These are phyloP conservation scores for Lenwebbia sp. DNA, from an alignment of 345 rosid genomes.

Conservation along the genomic window DNA sequence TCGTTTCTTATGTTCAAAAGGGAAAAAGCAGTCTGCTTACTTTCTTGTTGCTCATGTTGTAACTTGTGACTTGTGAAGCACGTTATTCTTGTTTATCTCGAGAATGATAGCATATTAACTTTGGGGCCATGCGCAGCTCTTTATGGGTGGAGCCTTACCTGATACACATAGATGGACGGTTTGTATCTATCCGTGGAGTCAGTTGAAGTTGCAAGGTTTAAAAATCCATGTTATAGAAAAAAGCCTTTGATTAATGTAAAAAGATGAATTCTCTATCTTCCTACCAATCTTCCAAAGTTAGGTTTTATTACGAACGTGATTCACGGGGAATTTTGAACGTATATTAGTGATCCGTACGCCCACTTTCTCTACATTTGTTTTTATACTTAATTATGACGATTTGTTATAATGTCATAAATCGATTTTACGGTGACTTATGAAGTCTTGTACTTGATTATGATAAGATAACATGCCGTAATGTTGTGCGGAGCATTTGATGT, in stretches of 20 bases:
- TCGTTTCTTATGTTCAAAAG: not conserved
- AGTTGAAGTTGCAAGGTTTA: not conserved
- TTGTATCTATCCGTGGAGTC: not conserved
- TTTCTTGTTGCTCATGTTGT: no score
- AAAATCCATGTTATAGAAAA: no score
- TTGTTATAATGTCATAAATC: not conserved
- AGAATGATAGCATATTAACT: not conserved
- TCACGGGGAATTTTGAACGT: not conserved
- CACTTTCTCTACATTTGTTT: not conserved
- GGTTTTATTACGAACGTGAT: no score
- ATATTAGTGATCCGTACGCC: not conserved
- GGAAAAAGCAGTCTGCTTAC: not conserved
- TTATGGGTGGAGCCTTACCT: not conserved
- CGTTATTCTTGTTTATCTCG: not conserved
- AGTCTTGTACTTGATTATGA: not conserved
- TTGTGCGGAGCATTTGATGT: not conserved
- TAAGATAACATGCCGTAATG: not conserved
- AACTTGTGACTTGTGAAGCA: no score
- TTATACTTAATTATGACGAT: fast-evolving
- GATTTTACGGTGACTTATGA: fast-evolving
- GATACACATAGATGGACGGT: not conserved
- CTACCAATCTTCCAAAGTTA: not conserved
- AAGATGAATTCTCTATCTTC: no score
- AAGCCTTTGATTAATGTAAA: no score
- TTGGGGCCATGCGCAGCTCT: not conserved